phyloP scores from a whole-genome alignment of 192 early-diverging fungal species.

The Chytriomyces confervae region DNA sequence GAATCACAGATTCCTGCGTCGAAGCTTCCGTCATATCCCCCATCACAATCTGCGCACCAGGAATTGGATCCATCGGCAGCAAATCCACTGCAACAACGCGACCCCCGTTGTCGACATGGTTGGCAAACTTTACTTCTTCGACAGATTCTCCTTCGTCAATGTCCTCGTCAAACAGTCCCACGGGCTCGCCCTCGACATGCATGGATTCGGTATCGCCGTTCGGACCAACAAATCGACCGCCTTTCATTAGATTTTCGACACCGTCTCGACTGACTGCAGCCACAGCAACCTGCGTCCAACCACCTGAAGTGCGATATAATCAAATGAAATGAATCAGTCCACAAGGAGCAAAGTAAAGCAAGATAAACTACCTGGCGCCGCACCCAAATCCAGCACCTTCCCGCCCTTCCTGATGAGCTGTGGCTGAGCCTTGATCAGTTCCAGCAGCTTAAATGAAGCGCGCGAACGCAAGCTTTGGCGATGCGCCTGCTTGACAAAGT shows the following conservation, averaged over 20 bases:
- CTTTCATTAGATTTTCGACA: neutral
- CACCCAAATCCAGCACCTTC: conserved; percentile 28
- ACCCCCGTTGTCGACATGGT: conserved; percentile 36
- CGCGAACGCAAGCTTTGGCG: conserved; percentile 24
- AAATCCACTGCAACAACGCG: conserved; percentile 74
- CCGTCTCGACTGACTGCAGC: conserved; percentile 25
- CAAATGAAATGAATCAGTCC: no score
- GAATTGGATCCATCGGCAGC: conserved; percentile 71
- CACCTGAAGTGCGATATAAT: neutral
- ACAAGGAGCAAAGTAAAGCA: no score
- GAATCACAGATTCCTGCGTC: conserved; percentile 38
- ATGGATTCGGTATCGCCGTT: neutral
- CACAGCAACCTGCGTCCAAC: conserved; percentile 25
- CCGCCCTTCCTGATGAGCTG: conserved; percentile 16
- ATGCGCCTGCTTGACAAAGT: conserved; percentile 32
- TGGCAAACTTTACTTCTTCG: neutral
- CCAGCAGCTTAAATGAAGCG: conserved; percentile 25
- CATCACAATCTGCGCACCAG: conserved; percentile 64
- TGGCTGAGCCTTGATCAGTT: conserved; percentile 24
- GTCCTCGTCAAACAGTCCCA: neutral
- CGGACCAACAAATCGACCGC: conserved; percentile 24
- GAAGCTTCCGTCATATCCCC: conserved; percentile 68
- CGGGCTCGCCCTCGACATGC: neutral
- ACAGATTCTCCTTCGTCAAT: neutral
- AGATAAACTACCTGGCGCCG: conserved; percentile 3